Base-by-base conservation (phyloP, 2,329 filamentous ascomycete genomes). In the Berkeleyomyces basicola region DNA sequence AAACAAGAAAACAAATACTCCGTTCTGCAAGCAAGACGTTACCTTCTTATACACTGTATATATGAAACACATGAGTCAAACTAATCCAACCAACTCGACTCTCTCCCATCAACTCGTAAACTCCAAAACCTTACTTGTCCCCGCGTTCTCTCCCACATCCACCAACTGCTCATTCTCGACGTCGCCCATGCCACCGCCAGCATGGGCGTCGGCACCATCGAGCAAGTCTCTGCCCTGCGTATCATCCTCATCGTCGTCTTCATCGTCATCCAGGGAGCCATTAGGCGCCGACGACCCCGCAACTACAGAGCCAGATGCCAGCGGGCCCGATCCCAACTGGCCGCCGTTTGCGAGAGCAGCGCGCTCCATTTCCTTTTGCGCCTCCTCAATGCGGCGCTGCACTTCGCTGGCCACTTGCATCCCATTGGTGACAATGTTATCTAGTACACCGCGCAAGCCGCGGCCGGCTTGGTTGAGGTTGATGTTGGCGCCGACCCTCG, bases 371-470 rank as follows among this genome's bases (percentile, higher is more conserved):
- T 97, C 92, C 68, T 84, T 85, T 73, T 96, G 91, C 2, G 92
- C 92, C 71, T 99, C 93, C 66, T 99, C 92, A 86, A 97, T 96
- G 53, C 91, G 81, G 69, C 91, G 83, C 67, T 88, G 81, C 60
- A 99, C 92, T 72, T 99, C 93, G 0, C 87, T 88, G 0, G 93
- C 93, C 64, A 97, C 92, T 42, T 92, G 86, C 85, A 97, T 96
- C 49, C 93, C 93, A 71, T 99, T 93, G 1, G 88, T 95, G 67
- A 97, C 93, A 69, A 99, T 97, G 69, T 95, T 96, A 75, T 99
- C 93, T 46, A 99, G 78, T 64, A 99, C 93, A 23, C 93, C 93
- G 49, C 93, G 82, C 1, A 99, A 79, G 31, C 93, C 90, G 67
- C 91, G 82, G 78, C 69, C 85, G 78, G 65, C 85, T 66, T 73